Base-by-base conservation (phyloP, 2,329 filamentous ascomycete species). In the Colletotrichum sidae region DNA sequence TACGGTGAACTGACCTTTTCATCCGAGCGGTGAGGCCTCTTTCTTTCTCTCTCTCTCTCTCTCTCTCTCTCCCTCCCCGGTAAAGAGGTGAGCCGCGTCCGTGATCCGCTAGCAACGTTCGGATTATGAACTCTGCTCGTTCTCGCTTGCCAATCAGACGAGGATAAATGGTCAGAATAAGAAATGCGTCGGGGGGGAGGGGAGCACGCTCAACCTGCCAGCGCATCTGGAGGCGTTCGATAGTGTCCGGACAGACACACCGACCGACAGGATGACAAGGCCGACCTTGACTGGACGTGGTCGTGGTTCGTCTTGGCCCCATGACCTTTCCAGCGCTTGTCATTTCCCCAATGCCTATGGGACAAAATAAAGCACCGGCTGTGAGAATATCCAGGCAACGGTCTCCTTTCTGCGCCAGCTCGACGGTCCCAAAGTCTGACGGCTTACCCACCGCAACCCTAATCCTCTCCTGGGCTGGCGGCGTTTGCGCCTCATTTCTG, bases 191-290 rank as follows among this genome's bases (percentile, higher is more conserved):
- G 17, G 25, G 4, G 25, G 25, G 3, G 25, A 25, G 25, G 25
- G 25, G 25, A 25, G 25, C 25, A 25, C 25, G 25, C 25, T 25
- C 25, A 25, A 17, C 42, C 53, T 66, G 42, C 46, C 53, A 57
- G 37, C 58, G 63, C 58, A 63, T 53, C 25, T 39, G 13, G 55
- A 37, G 63, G 63, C 63, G 52, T 51, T 66, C 63, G 17, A 63
- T 50, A 62, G 63, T 37, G 47, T 57, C 53, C 47, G 59, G 42
- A 42, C 37, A 53, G 49, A 54, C 55, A 38, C 46, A 63, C 47
- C 17, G 55, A 50, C 55, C 39, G 11, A 51, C 55, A 41, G n/a
- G 44, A 10, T 47, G 34, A 49, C n/a, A 15, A 11, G 25, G 51
- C 13, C 35, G 46, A 45, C 13, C 38, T 15, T 17, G 11, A 46